Evolutionary conservation across 1,284 basidiomycete species (phyloP), one percentile per base, ranked within the genome.

Genomic region (Pterulicium gracile): DNA sequence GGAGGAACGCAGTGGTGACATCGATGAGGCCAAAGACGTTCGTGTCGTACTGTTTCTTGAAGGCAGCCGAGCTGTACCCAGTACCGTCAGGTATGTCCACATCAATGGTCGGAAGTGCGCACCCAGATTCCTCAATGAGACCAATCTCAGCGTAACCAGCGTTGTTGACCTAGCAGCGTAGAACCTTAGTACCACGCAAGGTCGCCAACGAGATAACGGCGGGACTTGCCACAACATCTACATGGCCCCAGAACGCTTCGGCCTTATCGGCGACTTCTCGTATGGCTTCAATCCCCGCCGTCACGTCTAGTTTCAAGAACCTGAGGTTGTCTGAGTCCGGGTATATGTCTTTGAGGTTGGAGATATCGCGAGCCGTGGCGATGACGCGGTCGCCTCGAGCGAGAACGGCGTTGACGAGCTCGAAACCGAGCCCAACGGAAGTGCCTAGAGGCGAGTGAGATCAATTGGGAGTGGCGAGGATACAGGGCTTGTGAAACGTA

Each of bases 261-360:
- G 58, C 59, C 14, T 55, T 42, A 24, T 56, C 46, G 1, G 57
- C 59, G 15, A 55, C 40, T 14, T 39, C 43, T 19, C 56, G 44
- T 14, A 61, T 36, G 2, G 45, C 43, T 1, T 58, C 55, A 2
- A 55, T 40, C 0, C 58, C 43, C 7, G 51, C 51, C 2, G 62
- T 64, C 0, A 62, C 61, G 47, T 64, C 61, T n/a, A 64, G 52
- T 46, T 60, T 54, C 4, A 64, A 36, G 10, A 56, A 51, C 44
- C 53, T 50, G 3, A 61, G 61, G 17, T 60, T 61, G 2, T 48
- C 42, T 14, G 47, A 42, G 35, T 58, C 54, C 7, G 63, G 50
- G 32, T 61, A 56, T 2, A 48, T 51, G 34, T 63, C 49, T 49
- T 57, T 54, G 24, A 17, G 32, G 17, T 62, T 21, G 5, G 54